A percentile compares a stretch with the other conserved stretches of the same genome.
Conservation (phyloP, 2,329 filamentous ascomycete species). For the Monosporascus sp. region DNA sequence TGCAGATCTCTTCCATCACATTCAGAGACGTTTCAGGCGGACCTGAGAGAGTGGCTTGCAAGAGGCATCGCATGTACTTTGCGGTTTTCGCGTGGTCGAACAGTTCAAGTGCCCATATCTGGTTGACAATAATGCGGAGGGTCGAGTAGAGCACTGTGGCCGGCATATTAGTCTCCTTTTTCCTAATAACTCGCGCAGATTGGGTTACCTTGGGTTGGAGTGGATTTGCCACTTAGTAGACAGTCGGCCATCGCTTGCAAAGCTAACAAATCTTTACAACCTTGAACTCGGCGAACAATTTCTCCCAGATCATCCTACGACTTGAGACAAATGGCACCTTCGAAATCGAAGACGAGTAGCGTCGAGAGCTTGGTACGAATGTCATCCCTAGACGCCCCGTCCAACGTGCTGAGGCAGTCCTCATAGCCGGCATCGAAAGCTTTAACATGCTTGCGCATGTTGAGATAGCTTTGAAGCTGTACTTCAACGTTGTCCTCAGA, state of each 20-base stretch:
- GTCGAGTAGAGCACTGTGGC: constrained; percentile 42
- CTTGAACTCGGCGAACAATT: constrained; percentile 49
- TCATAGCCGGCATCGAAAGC: constrained; percentile 48
- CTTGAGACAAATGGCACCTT: constrained; percentile 62
- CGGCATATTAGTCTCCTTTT: constrained; percentile 1
- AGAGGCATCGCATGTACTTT: constrained; percentile 74
- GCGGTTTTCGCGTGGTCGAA: constrained; percentile 58
- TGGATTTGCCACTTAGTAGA: constrained; percentile 46
- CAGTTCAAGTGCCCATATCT: constrained; percentile 52
- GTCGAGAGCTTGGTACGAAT: constrained; percentile 57
- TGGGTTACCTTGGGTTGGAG: constrained; percentile 43
- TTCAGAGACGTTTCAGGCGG: constrained; percentile 51
- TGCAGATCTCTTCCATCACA: constrained; percentile 58
- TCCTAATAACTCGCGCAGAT: not conserved
- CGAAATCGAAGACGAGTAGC: constrained; percentile 72
- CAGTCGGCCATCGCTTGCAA: constrained; percentile 63
- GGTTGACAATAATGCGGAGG: constrained; percentile 64
- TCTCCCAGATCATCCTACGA: constrained; percentile 60
- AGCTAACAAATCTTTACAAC: constrained; percentile 38
- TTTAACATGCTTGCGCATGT: constrained; percentile 54
- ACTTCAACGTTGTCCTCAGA: constrained; percentile 42
- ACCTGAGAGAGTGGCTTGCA: constrained; percentile 58
- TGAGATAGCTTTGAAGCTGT: constrained; percentile 56
- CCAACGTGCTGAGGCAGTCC: constrained; percentile 31
- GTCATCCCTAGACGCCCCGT: constrained; percentile 42